Conservation (phyloP, 2,329 filamentous ascomycete genomes). For the Raffaelea deltoideospora region DNA sequence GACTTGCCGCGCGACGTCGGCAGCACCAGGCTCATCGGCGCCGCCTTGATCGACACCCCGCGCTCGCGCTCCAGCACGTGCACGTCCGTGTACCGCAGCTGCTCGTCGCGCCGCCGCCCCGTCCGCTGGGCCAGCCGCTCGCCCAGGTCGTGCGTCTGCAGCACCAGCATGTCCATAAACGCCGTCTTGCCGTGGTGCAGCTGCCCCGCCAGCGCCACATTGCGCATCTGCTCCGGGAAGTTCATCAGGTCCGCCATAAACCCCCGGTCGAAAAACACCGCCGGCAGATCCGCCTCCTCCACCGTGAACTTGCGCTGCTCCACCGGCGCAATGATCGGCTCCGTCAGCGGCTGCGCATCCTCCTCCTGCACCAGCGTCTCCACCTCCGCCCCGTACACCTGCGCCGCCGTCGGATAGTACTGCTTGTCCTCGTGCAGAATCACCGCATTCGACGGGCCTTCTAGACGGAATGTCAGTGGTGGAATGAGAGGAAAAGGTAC, state of each 20-base stretch:
- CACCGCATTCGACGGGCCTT: constrained; percentile 90
- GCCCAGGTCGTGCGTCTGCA: constrained; percentile 82
- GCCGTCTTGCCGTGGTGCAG: constrained; percentile 96
- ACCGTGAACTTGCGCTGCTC: constrained; percentile 94
- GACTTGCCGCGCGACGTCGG: constrained; percentile 85
- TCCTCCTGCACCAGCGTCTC: constrained; percentile 95
- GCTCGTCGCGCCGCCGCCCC: constrained; percentile 72
- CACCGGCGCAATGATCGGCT: constrained; percentile 87
- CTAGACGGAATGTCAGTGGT: constrained; percentile 30
- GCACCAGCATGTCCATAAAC: constrained; percentile 94
- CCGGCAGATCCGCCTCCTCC: constrained; percentile 79
- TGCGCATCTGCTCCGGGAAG: constrained; percentile 86
- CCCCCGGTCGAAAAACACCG: constrained; percentile 71
- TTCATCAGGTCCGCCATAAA: constrained; percentile 97
- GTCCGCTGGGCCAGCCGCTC: constrained; percentile 66
- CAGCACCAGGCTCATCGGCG: constrained; percentile 86
- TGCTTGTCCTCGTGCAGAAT: constrained; percentile 98
- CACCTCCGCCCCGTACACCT: constrained; percentile 87
- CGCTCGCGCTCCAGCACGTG: constrained; percentile 80
- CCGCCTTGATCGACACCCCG: constrained; percentile 80
- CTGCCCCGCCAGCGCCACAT: constrained; percentile 83
- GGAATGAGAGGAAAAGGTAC: background rate
- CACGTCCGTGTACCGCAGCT: constrained; percentile 87
- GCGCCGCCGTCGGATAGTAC: constrained; percentile 95
- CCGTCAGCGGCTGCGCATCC: constrained; percentile 80